A percentile compares a stretch with the other conserved stretches of the same genome.
These are phyloP conservation scores for Verbena officinalis DNA, from an alignment of 257 asterid species.

Conservation along the genomic window DNA sequence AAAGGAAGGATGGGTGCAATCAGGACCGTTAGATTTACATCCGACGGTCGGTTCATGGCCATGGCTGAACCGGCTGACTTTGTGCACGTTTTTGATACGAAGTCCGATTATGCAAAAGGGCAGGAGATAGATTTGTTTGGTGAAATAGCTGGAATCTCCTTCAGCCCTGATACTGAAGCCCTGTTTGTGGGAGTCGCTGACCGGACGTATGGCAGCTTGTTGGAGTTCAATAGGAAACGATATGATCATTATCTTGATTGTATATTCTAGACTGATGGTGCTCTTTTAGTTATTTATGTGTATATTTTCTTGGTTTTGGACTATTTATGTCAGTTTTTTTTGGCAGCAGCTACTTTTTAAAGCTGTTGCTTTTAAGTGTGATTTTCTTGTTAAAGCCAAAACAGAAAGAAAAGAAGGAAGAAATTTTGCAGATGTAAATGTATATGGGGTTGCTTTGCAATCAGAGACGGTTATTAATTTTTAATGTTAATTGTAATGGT, in stretches of 20 bases:
- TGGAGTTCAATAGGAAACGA: constrained; percentile 58
- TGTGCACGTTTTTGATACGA: constrained; percentile 62
- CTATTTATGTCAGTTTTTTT: too few relatives aligned
- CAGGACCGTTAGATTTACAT: constrained; percentile 56
- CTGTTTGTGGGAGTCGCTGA: constrained; percentile 76
- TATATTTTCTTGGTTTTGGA: neutral
- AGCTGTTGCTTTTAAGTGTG: constrained; percentile 3
- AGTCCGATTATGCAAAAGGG: constrained; percentile 41
- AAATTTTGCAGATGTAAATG: constrained; percentile 26
- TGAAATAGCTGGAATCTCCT: constrained; percentile 76
- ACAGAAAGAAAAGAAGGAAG: neutral
- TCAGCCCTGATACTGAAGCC: constrained; percentile 75
- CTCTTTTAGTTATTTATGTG: neutral
- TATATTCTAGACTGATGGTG: constrained; percentile 30
- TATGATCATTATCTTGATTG: constrained; percentile 46
- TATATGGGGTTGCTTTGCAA: constrained; percentile 17
- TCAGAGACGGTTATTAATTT: neutral
- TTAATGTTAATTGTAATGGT: too few relatives aligned
- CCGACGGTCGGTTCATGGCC: constrained; percentile 86
- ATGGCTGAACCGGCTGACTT: constrained; percentile 92
- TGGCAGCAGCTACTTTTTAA: neutral
- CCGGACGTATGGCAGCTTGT: constrained; percentile 72
- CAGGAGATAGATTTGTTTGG: constrained; percentile 86
- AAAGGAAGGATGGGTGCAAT: constrained; percentile 79
- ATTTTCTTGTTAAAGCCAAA: neutral